Evolutionary conservation across 2,329 filamentous ascomycete genomes (phyloP), one percentile per base, ranked within the genome.

Genomic region (Blumeria hordei): DNA sequence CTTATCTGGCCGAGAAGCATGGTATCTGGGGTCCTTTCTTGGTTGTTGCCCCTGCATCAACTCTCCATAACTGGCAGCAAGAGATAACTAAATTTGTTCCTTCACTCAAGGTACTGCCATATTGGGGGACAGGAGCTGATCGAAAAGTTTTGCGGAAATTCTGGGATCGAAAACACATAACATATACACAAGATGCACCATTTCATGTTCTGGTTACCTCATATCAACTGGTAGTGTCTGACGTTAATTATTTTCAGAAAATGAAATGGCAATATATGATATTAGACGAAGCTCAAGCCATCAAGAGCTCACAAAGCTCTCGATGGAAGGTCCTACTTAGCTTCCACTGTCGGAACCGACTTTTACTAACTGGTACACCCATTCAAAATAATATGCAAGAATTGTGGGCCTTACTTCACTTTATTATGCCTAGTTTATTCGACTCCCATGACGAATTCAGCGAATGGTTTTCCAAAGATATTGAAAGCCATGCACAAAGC

Each of bases 371-470:
- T 0, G 92, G 92, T 70, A 98, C 92, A 0, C 92, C 92, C 2
- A 96, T 98, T 60, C 92, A 98, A 69, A 98, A 98, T 72, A 98
- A 96, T 74, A 98, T 98, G 92, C 92, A 96, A 69, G 90, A 98
- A 69, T 70, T 98, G 57, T 98, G 92, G 92, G 92, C 92, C 34
- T 70, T 98, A 60, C 75, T 98, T 18, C 92, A 98, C 74, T 98
- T 98, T 71, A 96, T 96, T 71, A 96, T 98, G 92, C 92, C 92
- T n/a, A 94, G 86, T 45, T 74, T 98, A 54, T 98, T 98, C 69
- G 92, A 92, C 68, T 90, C 84, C 0, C 86, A 92, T 68, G 86
- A 93, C 64, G 86, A 92, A 64, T 93, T 93, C 65, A 90, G 84
- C 70, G 86, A 92, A 63, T 93, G 86, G 86, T 93, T 93, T 67